Percentiles rank a stretch among this genome's conserved stretches.
phyloP scores from a whole-genome alignment of 352 stramenopile genomes.

The Phytophthora ramorum region DNA sequence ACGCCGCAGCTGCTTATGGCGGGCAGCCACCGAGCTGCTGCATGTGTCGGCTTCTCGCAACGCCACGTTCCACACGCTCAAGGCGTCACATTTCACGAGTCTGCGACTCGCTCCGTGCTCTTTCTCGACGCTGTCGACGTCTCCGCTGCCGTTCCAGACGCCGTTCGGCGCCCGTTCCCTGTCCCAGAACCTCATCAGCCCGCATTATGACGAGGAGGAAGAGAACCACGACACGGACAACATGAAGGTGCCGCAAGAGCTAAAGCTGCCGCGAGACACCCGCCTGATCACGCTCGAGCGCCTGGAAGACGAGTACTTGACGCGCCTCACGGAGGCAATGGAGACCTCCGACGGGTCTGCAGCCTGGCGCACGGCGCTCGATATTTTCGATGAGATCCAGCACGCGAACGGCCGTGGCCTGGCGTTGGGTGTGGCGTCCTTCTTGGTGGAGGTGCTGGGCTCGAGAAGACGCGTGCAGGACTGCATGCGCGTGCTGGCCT shows the following conservation, averaged over 20 bases:
- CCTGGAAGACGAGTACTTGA: constrained; percentile 38
- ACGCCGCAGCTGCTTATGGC: constrained; percentile 22
- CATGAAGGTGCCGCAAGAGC: neutral
- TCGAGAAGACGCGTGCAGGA: constrained; percentile 49
- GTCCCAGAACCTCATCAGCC: constrained; percentile 25
- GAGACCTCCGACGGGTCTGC: constrained; percentile 44
- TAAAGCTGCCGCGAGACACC: constrained; percentile 18
- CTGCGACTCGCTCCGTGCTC: neutral
- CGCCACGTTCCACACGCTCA: neutral
- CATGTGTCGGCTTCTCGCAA: neutral
- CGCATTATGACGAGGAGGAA: constrained; percentile 22
- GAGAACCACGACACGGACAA: constrained; percentile 1
- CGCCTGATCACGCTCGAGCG: constrained; percentile 18
- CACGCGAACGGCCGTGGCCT: constrained; percentile 41
- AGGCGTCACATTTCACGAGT: neutral
- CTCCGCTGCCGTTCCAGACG: constrained; percentile 1
- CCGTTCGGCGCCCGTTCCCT: constrained; percentile 25
- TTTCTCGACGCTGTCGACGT: neutral
- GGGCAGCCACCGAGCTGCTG: constrained; percentile 19
- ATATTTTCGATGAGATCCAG: constrained; percentile 65
- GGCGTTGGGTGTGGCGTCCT: constrained; percentile 53
- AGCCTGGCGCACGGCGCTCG: constrained; percentile 48
- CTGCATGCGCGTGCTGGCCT: constrained; percentile 73
- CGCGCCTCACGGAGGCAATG: constrained; percentile 32
- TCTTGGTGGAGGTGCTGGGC: constrained; percentile 71